Evolutionary conservation across 345 rosid species (phyloP), one percentile per base, ranked within the genome.

Genomic region (Reutealis trisperma): DNA sequence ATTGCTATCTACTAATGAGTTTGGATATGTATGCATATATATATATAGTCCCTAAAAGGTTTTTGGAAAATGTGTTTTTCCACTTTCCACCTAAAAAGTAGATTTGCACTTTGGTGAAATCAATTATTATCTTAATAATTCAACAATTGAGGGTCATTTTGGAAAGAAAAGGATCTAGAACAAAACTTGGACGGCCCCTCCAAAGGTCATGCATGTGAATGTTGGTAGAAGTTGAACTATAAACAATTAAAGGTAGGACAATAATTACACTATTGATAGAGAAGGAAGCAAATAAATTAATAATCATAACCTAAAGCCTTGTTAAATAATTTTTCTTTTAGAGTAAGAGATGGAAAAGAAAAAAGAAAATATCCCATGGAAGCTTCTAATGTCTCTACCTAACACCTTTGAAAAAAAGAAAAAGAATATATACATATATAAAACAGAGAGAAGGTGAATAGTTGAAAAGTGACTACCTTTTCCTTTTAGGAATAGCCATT

Each of bases 341-440:
- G 70, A 61, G 68, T 44, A 44, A 41, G 57, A 22, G 60, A 61
- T 9, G 25, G 58, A 24, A 8, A 51, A 34, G 16, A 60, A 16
- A 41, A 32, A 21, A 7, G 51, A 22, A 37, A 77, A 73, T 58
- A 72, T 78, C 85, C 44, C 16, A 74, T 76, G 86, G 88, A 86
- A 88, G 85, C 83, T 86, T 88, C 89, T 62, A 79, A 76, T 76
- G 83, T 72, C 81, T 69, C 82, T 68, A 88, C 91, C 91, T 83
- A 88, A 81, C 91, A 49, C 85, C 79, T 76, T 84, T 81, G 84
- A 81, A 79, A 81, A 79, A 86, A 74, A 52, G 57, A 15, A 34
- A 5, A 34, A 57, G 4, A 25, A 32, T 0, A 42, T 1, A 73
- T 30, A 42, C 18, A 2, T 32, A 37, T 9, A 45, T 15, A 34